Percentiles rank a stretch among this genome's conserved stretches.
Evolutionary conservation across 2,329 filamentous ascomycete genomes (phyloP).

Genomic region (Aureobasidium mangrovei): DNA sequence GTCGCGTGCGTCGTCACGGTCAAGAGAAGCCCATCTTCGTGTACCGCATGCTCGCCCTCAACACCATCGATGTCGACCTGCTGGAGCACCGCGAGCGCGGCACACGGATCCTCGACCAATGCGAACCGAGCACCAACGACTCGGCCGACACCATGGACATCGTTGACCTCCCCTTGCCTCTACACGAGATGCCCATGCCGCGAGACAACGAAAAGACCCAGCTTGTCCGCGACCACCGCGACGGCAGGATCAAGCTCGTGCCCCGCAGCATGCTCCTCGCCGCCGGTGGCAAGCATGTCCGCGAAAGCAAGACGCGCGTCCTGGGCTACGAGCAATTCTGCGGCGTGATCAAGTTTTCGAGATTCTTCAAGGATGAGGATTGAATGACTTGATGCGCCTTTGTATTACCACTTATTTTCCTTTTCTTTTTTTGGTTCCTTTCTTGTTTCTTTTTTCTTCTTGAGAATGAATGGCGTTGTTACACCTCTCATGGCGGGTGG

Average conservation of each 20-base stretch:
- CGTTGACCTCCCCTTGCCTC: neutral
- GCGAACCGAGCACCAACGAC: conserved; percentile 4
- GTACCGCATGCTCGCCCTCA: conserved; percentile 73
- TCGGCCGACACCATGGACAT: neutral
- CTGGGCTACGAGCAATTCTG: conserved; percentile 27
- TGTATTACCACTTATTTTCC: no score
- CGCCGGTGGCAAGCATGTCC: conserved; percentile 15
- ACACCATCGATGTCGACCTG: conserved; percentile 46
- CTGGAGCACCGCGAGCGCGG: conserved; percentile 36
- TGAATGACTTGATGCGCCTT: neutral
- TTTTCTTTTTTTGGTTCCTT: no score
- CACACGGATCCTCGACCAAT: conserved; percentile 20
- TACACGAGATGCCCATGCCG: neutral
- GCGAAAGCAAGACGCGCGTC: conserved; percentile 21
- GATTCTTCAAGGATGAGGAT: conserved; percentile 23
- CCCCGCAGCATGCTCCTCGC: conserved; percentile 24
- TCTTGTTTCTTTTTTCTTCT: no score
- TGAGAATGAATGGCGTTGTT: no score
- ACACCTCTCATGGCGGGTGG: no score
- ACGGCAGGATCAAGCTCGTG: conserved; percentile 25
- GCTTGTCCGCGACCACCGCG: conserved; percentile 21
- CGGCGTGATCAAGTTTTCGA: conserved; percentile 27
- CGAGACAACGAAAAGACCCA: conserved; percentile 29
- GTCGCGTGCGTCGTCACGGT: conserved; percentile 49
- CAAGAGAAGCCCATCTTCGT: conserved; percentile 50